Percentiles rank a stretch among this genome's conserved stretches.
These are phyloP conservation scores for Cyberlindnera galapagoensis DNA, from an alignment of 805 yeast species.

Conservation along the genomic window DNA sequence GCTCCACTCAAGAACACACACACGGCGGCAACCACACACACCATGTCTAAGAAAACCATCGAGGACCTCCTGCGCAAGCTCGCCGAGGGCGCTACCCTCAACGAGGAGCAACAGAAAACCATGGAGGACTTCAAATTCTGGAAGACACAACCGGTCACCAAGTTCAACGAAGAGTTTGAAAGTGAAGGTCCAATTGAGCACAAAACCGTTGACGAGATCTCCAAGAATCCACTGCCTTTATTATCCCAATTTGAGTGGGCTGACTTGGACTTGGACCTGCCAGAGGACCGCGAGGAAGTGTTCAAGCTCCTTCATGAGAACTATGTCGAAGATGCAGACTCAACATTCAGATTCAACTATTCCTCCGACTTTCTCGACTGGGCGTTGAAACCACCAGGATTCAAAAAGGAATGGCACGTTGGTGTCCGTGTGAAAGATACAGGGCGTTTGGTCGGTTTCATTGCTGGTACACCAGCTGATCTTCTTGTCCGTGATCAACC, in stretches of 20 bases:
- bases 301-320: constrained; percentile 77
- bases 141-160: constrained; percentile 95
- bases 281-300: constrained; percentile 64
- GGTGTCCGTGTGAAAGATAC: constrained; percentile 84
- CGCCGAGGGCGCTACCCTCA: constrained; percentile 32
- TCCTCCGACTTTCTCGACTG: constrained; percentile 77
- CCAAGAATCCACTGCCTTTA: constrained; percentile 64
- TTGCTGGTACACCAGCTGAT: constrained; percentile 79
- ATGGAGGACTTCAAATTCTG: constrained; percentile 94
- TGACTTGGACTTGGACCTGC: constrained; percentile 56
- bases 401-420: constrained; percentile 81
- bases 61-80: constrained; percentile 50
- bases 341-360: constrained; percentile 87
- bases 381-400: constrained; percentile 95
- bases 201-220: constrained; percentile 68
- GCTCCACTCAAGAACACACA: too few species aligned
- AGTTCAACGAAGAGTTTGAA: constrained; percentile 58
- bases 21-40: too few species aligned
- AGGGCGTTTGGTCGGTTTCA: constrained; percentile 82
- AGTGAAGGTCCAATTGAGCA: constrained; percentile 79
- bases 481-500: constrained; percentile 51
- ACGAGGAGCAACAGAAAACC: constrained; percentile 54
- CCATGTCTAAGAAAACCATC: constrained; percentile 32
- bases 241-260: constrained; percentile 81
- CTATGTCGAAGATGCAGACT: constrained; percentile 92